These are phyloP conservation scores for Selaginella moellendorffii DNA, from an alignment of 75 land plant species.

Conservation along the genomic window DNA sequence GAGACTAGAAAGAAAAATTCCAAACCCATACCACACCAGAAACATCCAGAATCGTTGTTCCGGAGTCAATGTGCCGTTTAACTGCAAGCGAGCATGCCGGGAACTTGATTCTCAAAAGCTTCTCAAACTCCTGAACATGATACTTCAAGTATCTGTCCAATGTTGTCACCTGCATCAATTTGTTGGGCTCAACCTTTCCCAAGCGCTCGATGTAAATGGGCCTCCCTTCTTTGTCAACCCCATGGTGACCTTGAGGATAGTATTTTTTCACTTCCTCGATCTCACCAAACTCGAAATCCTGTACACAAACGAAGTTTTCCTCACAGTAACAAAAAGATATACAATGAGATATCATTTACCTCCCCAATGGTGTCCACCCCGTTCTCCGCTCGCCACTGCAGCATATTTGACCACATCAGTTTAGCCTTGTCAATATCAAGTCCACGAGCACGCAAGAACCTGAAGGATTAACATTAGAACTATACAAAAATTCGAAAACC, in stretches of 20 bases:
- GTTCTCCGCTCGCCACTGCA: slow-evolving; percentile 63
- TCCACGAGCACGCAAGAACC: slow-evolving; percentile 65
- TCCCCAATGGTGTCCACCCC: slow-evolving; percentile 61
- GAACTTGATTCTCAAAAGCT: slow-evolving; percentile 40
- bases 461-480: slow-evolving; percentile 12
- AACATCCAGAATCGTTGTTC: slow-evolving; percentile 66
- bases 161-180: slow-evolving; percentile 50
- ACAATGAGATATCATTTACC: slow-evolving; percentile 24
- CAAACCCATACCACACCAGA: slow-evolving; percentile 63
- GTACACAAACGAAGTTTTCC: neutral
- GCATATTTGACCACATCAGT: slow-evolving; percentile 71
- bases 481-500: neutral
- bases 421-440: slow-evolving; percentile 51
- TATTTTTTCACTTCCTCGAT: slow-evolving; percentile 42
- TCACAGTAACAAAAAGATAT: too few relatives aligned
- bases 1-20: too few relatives aligned
- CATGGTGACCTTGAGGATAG: slow-evolving; percentile 72
- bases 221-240: slow-evolving; percentile 63
- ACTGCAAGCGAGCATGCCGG: slow-evolving; percentile 69
- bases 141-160: slow-evolving; percentile 54
- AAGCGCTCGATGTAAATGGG: slow-evolving; percentile 62
- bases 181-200: slow-evolving; percentile 60
- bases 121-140: slow-evolving; percentile 69
- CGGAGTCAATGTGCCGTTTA: slow-evolving; percentile 37
- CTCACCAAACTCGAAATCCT: slow-evolving; percentile 62